Evolutionary conservation across 1,139 yeast genomes (phyloP).

Genomic region (Wickerhamomyces sp.): DNA sequence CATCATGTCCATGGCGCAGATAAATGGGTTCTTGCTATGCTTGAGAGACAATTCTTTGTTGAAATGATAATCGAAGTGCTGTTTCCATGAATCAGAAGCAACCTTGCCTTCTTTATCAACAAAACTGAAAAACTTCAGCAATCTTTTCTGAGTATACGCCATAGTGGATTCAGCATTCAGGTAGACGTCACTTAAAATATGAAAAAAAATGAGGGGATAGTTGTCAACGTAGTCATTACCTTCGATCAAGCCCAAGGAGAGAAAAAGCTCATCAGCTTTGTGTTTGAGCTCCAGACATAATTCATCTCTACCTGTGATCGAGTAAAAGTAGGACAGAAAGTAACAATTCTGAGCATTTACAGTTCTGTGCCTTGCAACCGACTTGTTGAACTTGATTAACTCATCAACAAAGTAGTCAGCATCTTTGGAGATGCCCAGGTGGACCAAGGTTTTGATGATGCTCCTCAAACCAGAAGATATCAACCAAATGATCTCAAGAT

Average conservation of each 20-base stretch:
- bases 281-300: slow-evolving; percentile 6
- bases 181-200: slow-evolving; percentile 16
- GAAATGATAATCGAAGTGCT: slow-evolving; percentile 23
- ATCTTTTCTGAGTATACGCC: slow-evolving; percentile 16
- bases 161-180: slow-evolving; percentile 16
- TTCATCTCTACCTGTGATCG: slow-evolving; percentile 15
- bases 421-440: slow-evolving; percentile 52
- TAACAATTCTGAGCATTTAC: slow-evolving; percentile 14
- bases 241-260: slow-evolving; percentile 21
- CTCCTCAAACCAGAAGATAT: slow-evolving; percentile 33
- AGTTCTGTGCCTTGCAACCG: slow-evolving; percentile 18
- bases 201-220: slow-evolving; percentile 17
- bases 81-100: slow-evolving; percentile 25
- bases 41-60: slow-evolving; percentile 14
- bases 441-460: slow-evolving; percentile 34
- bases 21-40: slow-evolving; percentile 16
- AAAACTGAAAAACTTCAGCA: slow-evolving; percentile 22
- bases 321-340: slow-evolving; percentile 23
- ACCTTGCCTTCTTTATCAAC: slow-evolving; percentile 19
- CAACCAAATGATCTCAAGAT: slow-evolving; percentile 33
- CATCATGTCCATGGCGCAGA: slow-evolving; percentile 22
- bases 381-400: slow-evolving; percentile 33
- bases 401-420: slow-evolving; percentile 46
- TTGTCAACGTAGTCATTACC: slow-evolving; percentile 24
- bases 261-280: slow-evolving; percentile 13